Evolutionary conservation across 495 filamentous ascomycete genomes (phyloP).

Genomic region (Penicillium nucicola): DNA sequence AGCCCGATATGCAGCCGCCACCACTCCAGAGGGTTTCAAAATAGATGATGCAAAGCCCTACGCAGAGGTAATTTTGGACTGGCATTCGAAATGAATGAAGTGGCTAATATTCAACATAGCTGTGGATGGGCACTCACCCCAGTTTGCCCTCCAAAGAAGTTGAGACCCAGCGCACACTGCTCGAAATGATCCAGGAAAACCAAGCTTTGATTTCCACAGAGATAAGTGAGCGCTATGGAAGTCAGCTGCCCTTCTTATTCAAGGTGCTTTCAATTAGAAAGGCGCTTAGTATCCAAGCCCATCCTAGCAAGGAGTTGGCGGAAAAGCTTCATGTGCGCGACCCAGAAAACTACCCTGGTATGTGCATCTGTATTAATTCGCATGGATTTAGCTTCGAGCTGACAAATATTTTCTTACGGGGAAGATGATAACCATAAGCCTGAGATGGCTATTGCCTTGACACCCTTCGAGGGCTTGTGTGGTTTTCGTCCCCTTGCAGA

Average conservation of each 20-base stretch:
- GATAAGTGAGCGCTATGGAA: slow-evolving; percentile 67
- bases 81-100: slow-evolving; percentile 20
- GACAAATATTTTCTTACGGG: neutral
- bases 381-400: neutral
- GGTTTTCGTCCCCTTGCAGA: slow-evolving; percentile 90
- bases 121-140: slow-evolving; percentile 99
- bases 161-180: slow-evolving; percentile 76
- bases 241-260: slow-evolving; percentile 92
- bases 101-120: slow-evolving; percentile 44
- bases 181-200: slow-evolving; percentile 89
- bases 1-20: slow-evolving; percentile 73
- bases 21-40: slow-evolving; percentile 62
- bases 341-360: slow-evolving; percentile 87
- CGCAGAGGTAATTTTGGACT: slow-evolving; percentile 81
- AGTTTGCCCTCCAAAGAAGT: slow-evolving; percentile 90
- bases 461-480: slow-evolving; percentile 91
- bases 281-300: slow-evolving; percentile 93
- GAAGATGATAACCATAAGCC: slow-evolving; percentile 99
- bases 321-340: slow-evolving; percentile 83
- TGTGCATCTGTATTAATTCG: slow-evolving; percentile 3
- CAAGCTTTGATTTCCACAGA: slow-evolving; percentile 70
- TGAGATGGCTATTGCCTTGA: slow-evolving; percentile 97
- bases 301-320: slow-evolving; percentile 96
- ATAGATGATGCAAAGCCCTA: slow-evolving; percentile 79
- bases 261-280: slow-evolving; percentile 94